Conservation (phyloP, 2,329 filamentous ascomycete genomes). For the Alternaria brassicae region DNA sequence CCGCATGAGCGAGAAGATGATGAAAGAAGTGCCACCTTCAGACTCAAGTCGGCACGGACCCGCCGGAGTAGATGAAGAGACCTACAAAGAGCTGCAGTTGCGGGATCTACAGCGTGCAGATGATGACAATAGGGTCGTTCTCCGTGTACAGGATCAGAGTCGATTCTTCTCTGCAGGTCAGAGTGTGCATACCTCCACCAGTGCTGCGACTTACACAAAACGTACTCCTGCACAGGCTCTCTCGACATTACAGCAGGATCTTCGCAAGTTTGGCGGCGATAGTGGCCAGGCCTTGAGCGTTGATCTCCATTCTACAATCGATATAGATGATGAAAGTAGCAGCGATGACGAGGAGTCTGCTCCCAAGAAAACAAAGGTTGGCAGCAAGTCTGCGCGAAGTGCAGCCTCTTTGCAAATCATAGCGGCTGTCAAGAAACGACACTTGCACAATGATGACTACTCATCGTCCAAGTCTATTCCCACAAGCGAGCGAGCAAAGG, state of each 20-base stretch:
- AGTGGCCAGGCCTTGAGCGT: constrained; percentile 44
- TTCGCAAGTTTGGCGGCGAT: constrained; percentile 57
- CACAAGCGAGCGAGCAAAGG: constrained; percentile 40
- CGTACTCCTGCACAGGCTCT: constrained; percentile 76
- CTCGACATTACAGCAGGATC: constrained; percentile 66
- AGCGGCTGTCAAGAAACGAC: constrained; percentile 67
- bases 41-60: constrained; percentile 73
- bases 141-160: constrained; percentile 88
- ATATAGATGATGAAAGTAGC: constrained; percentile 70
- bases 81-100: constrained; percentile 76
- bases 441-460: constrained; percentile 61
- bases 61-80: constrained; percentile 73
- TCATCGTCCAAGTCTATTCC: constrained; percentile 31
- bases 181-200: constrained; percentile 54
- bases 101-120: constrained; percentile 79
- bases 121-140: constrained; percentile 77
- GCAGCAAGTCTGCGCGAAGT: constrained; percentile 71
- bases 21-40: constrained; percentile 82
- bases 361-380: constrained; percentile 65
- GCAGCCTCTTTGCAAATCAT: constrained; percentile 72
- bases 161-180: constrained; percentile 72
- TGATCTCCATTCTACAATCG: constrained; percentile 69
- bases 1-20: constrained; percentile 88
- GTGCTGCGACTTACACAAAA: constrained; percentile 67
- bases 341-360: constrained; percentile 67